Evolutionary conservation across 164 flowering plant genomes (phyloP).

Genomic region (Vitis rupestris): DNA sequence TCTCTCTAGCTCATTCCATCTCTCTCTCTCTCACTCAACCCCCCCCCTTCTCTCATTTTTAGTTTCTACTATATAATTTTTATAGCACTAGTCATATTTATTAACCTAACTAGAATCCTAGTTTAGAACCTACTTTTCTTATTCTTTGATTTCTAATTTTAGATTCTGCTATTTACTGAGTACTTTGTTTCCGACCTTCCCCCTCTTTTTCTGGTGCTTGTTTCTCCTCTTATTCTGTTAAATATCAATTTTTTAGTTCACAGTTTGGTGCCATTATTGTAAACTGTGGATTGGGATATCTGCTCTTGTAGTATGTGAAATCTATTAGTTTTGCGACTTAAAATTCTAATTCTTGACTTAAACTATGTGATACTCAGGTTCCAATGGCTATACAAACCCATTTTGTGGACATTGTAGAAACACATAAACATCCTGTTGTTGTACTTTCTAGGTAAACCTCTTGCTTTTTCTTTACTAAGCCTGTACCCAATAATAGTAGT

Average conservation of each 20-base stretch:
- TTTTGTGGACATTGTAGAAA: constrained; percentile 39
- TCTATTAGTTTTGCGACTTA: not conserved
- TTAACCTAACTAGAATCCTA: too few species aligned
- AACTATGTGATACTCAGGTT: constrained; percentile 44
- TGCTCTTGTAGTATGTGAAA: not conserved
- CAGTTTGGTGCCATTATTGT: not conserved
- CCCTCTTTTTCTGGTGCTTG: not conserved
- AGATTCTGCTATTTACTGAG: too few species aligned
- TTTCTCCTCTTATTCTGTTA: not conserved
- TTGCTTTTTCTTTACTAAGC: not conserved
- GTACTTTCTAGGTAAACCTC: constrained; percentile 58
- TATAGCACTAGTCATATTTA: too few species aligned
- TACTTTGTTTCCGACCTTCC: not conserved
- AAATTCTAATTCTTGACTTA: not conserved
- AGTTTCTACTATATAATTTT: too few species aligned
- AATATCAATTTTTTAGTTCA: not conserved
- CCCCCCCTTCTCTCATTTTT: too few species aligned
- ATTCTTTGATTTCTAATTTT: too few species aligned
- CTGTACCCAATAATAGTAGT: not conserved
- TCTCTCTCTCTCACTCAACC: too few species aligned
- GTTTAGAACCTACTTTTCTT: too few species aligned
- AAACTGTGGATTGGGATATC: not conserved
- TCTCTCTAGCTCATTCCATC: too few species aligned
- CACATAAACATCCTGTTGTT: constrained; percentile 78
- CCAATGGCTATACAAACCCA: constrained; percentile 63